These are phyloP conservation scores for Clitopilus passeckerianus DNA, from an alignment of 768 basidiomycete species.

Conservation along the genomic window DNA sequence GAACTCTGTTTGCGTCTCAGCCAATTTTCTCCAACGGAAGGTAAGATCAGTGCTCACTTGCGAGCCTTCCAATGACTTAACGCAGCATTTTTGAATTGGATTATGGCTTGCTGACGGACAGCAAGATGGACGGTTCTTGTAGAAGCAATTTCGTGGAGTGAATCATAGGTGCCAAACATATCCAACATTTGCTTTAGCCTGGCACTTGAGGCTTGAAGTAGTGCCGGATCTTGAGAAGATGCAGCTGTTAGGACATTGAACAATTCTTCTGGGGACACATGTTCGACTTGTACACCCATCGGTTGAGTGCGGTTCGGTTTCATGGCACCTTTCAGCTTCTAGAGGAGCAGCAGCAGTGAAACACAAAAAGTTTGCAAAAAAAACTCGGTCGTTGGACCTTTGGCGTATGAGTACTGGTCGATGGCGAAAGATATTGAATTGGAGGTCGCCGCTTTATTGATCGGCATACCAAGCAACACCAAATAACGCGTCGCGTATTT, in stretches of 20 bases:
- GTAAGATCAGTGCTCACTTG: slow-evolving; percentile 41
- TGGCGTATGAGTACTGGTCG: neutral
- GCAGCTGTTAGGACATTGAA: slow-evolving; percentile 62
- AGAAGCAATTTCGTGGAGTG: slow-evolving; percentile 69
- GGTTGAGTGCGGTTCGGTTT: slow-evolving; percentile 14
- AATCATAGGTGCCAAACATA: slow-evolving; percentile 66
- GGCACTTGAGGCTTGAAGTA: slow-evolving; percentile 43
- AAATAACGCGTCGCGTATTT: slow-evolving; percentile 45
- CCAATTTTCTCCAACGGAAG: neutral
- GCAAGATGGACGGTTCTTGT: slow-evolving; percentile 52
- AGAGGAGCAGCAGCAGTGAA: neutral
- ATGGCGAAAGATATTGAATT: slow-evolving; percentile 1
- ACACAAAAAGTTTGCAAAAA: neutral
- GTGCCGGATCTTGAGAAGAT: slow-evolving; percentile 67
- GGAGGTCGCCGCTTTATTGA: slow-evolving; percentile 7
- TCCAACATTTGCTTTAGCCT: slow-evolving; percentile 66
- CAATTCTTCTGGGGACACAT: slow-evolving; percentile 58
- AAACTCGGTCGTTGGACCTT: neutral
- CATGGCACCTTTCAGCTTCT: slow-evolving; percentile 15
- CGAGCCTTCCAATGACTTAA: slow-evolving; percentile 72
- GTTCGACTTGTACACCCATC: slow-evolving; percentile 30
- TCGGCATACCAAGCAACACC: slow-evolving; percentile 15
- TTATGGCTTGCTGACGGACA: slow-evolving; percentile 77
- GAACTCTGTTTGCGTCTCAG: slow-evolving; percentile 38
- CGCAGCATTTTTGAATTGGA: slow-evolving; percentile 85